A percentile compares a stretch with the other conserved stretches of the same genome.
Evolutionary conservation across 2,329 filamentous ascomycete genomes (phyloP).

Genomic region (Diaporthe batatas): DNA sequence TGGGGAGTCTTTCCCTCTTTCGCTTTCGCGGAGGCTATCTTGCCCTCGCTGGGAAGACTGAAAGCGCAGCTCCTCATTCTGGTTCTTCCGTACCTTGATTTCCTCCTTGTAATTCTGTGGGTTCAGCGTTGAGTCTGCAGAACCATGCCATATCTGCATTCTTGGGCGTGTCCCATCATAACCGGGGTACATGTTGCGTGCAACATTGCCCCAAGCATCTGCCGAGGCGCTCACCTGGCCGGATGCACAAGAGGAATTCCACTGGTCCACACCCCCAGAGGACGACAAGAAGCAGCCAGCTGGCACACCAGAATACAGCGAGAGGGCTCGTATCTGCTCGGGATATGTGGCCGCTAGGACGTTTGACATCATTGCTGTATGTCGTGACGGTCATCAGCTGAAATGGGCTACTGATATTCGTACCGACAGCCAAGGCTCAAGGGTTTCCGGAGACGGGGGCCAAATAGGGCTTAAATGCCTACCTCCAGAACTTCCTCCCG

Average conservation of each 20-base stretch:
- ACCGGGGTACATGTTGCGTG: slow-evolving; percentile 54
- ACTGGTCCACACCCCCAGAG: slow-evolving; percentile 58
- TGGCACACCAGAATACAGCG: slow-evolving; percentile 57
- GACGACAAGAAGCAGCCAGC: slow-evolving; percentile 57
- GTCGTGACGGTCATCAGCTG: slow-evolving; percentile 38
- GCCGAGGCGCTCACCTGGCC: slow-evolving; percentile 59
- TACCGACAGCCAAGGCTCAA: background rate
- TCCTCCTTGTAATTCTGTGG: slow-evolving; percentile 70
- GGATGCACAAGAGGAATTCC: slow-evolving; percentile 64
- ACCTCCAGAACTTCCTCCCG: slow-evolving; percentile 52
- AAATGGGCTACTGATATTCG: background rate
- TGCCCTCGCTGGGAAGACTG: background rate
- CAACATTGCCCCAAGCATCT: slow-evolving; percentile 62
- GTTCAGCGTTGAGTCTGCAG: slow-evolving; percentile 61
- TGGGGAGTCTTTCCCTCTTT: background rate
- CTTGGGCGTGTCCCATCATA: slow-evolving; percentile 62
- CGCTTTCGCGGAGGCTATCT: background rate
- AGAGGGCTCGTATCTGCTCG: slow-evolving; percentile 55
- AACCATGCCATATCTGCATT: slow-evolving; percentile 73
- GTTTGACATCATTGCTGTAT: slow-evolving; percentile 54
- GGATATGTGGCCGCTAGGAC: slow-evolving; percentile 59
- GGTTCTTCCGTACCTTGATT: slow-evolving; percentile 52
- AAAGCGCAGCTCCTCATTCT: background rate
- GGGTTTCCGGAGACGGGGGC: background rate
- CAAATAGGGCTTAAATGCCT: slow-evolving; percentile 17